A percentile compares a stretch with the other conserved stretches of the same genome.
Conservation (phyloP, 2,329 filamentous ascomycete genomes). For the Pseudopithomyces maydicus region DNA sequence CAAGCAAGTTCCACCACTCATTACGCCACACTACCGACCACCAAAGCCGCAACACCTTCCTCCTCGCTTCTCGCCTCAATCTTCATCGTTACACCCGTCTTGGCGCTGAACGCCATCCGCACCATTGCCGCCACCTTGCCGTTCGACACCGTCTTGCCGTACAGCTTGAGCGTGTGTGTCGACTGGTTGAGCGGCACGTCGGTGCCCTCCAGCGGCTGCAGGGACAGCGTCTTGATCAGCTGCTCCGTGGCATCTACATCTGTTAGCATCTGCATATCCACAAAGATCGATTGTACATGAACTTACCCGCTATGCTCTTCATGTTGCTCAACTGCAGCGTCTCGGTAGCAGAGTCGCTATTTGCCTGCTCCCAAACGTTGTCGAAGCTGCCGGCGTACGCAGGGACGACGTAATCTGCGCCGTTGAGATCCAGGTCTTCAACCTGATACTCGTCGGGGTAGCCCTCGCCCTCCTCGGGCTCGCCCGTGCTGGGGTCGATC, state of each 20-base stretch:
- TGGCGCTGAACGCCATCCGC: slow-evolving; percentile 91
- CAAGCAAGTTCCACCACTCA: not conserved
- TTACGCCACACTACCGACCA: slow-evolving; percentile 83
- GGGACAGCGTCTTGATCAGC: slow-evolving; percentile 80
- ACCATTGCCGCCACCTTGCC: slow-evolving; percentile 86
- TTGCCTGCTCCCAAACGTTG: slow-evolving; percentile 92
- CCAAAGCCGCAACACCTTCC: slow-evolving; percentile 82
- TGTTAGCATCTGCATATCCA: slow-evolving; percentile 20
- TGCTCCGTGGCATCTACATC: slow-evolving; percentile 85
- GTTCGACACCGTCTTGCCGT: slow-evolving; percentile 92
- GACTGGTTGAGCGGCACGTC: slow-evolving; percentile 87
- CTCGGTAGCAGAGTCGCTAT: slow-evolving; percentile 88
- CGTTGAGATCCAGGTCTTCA: slow-evolving; percentile 86
- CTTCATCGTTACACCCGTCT: slow-evolving; percentile 94
- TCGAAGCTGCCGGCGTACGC: slow-evolving; percentile 94
- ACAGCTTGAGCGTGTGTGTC: slow-evolving; percentile 92
- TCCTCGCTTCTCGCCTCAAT: slow-evolving; percentile 92
- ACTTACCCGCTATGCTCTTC: slow-evolving; percentile 88
- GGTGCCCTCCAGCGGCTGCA: slow-evolving; percentile 93
- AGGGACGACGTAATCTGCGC: slow-evolving; percentile 92
- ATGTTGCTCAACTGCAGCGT: slow-evolving; percentile 85
- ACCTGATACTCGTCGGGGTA: slow-evolving; percentile 99
- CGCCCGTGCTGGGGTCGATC: slow-evolving; percentile 90
- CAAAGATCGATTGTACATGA: not conserved
- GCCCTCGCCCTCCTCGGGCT: slow-evolving; percentile 81